Conservation (phyloP, 192 early-diverging fungal genomes). For the Coemansia sp. region DNA sequence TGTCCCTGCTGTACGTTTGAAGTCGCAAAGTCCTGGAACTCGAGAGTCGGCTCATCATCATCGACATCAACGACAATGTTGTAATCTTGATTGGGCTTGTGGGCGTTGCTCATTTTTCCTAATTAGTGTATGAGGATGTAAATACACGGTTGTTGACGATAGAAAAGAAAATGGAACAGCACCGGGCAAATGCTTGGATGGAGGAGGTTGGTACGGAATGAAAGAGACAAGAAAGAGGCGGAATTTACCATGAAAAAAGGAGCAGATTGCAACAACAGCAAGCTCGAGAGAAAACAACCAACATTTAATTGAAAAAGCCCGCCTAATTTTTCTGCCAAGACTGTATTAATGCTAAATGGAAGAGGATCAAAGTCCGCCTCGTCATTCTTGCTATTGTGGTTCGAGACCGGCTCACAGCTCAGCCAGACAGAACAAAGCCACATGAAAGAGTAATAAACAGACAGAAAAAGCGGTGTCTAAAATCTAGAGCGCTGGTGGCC, state of each 20-base stretch:
- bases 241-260: too few relatives aligned
- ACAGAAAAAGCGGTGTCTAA: background rate
- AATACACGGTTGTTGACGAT: background rate
- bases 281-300: too few relatives aligned
- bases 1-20: conserved; percentile 31
- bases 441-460: background rate
- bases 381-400: too few relatives aligned
- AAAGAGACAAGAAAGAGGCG: background rate
- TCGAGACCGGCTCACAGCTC: background rate
- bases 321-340: too few relatives aligned
- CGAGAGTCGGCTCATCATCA: conserved; percentile 54
- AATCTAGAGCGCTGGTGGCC: conserved; percentile 34
- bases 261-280: too few relatives aligned
- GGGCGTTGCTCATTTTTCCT: conserved; percentile 31
- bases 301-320: too few relatives aligned
- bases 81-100: conserved; percentile 37
- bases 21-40: conserved; percentile 57
- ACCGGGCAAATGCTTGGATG: background rate
- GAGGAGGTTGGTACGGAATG: background rate
- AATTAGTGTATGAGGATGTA: conserved; percentile 8
- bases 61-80: conserved; percentile 59
- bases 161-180: background rate
- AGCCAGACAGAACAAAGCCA: background rate
- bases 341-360: too few relatives aligned
- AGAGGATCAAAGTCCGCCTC: too few relatives aligned